Base-by-base conservation (phyloP, 176 grass and related monocot genomes). In the Otatea glauca region DNA sequence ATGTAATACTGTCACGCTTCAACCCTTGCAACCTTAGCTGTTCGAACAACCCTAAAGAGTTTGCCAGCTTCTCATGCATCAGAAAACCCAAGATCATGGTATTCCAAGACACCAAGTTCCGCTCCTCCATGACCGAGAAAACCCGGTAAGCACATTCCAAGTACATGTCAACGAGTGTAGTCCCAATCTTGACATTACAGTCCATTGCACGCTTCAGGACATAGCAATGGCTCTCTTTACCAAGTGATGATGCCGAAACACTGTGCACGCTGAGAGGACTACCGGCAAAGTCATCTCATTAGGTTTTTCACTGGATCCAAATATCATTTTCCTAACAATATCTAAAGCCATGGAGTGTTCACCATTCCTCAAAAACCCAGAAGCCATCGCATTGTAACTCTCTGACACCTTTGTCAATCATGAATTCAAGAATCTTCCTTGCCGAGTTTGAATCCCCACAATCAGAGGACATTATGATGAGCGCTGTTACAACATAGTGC, bases 381-480 rank as follows among this genome's bases (percentile, higher is more conserved):
- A 87, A 79, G 77, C 65, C 89, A 91, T 87, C 41, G 89, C 85
- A 65, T 84, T 87, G 76, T 70, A 91, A 66, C 70, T 87, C 76
- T 82, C 60, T n/a, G 7, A 80, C 68, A 35, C 70, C 76, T 80
- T 87, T 90, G 38, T 83, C 27, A 48, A 35, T 24, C 9, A 74
- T 69, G 66, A 69, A 1, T 14, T 67, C 48, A 77, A 90, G 76
- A 58, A 86, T 67, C 84, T 7, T 78, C 35, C 53, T 59, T 20
- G 83, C 83, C 1, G 41, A 76, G 24, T 55, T 51, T 11, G 64
- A 60, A 42, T 78, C 65, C 7, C 66, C 53, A 32, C 25, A 61
- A 63, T 78, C 76, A n/a, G 39, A 73, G 79, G 79, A 83, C 88
- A 90, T 86, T 6, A 74, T 90, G 63, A 78, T 37, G 27, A 86